Evolutionary conservation across 179 eudicot species (phyloP), one percentile per base, ranked within the genome.

Genomic region (Beta macrorhiza): DNA sequence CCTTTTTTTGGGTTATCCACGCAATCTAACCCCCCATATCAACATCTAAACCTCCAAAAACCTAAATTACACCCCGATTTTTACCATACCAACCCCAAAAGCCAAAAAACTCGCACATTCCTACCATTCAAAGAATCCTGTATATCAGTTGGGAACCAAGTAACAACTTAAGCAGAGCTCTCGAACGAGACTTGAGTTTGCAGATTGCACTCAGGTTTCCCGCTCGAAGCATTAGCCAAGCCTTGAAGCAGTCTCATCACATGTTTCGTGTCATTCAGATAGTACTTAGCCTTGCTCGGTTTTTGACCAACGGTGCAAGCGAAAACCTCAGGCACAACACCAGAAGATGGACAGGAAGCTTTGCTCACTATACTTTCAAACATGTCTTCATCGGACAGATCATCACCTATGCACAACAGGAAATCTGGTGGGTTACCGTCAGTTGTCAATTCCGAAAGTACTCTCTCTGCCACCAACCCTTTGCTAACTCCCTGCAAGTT

Each of bases 221-320:
- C 67, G 13, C 37, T 84, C 0, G 89, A 88, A 68, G 85, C 83
- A 58, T 71, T 78, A 13, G 90, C 86, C 68, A 88, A 76, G 52
- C 89, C 89, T 67, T 67, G 72, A 72, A 88, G 85, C 16, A 88
- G 81, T 68, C 63, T 72, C 83, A 85, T 79, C 45, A 88, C 90
- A 81, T 86, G 82, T 14, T 7, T 70, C 2, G 86, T 79, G 81
- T 86, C 89, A 11, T 86, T 81, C 59, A 88, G 58, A 76, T 84
- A 88, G 81, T 88, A 88, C 78, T 83, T 85, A 22, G 90, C 90
- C 73, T 88, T 88, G 83, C 90, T 88, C 4, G 90, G 90, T 74
- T 88, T 88, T 63, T 84, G 90, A 55, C 90, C 90, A 19, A 88
- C 87, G 0, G 90, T 88, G 82, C 91, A 89, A 42, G 89, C 84